Percentiles rank a stretch among this genome's conserved stretches.
Evolutionary conservation across 306 rosid species (phyloP).

Genomic region (Corylus avellana): DNA sequence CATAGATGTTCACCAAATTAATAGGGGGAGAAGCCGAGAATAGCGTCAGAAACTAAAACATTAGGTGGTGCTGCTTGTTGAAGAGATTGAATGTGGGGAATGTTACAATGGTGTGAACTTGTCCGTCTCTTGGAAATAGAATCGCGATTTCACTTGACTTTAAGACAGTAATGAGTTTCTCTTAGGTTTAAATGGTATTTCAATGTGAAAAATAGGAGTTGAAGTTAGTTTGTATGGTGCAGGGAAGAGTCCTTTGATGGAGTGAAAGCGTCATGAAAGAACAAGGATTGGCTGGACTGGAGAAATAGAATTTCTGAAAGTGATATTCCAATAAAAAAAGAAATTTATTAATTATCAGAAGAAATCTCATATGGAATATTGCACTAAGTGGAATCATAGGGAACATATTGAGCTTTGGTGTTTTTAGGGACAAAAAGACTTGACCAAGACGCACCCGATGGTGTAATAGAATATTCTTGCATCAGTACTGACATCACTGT

Average conservation of each 20-base stretch:
- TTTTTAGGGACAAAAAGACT: not conserved
- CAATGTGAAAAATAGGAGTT: conserved; percentile 10
- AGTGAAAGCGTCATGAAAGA: not conserved
- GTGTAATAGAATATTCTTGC: not conserved
- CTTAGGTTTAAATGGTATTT: conserved; percentile 18
- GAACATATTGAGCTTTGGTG: not conserved
- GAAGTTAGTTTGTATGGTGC: conserved; percentile 21
- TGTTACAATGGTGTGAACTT: not conserved
- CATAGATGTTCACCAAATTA: not conserved
- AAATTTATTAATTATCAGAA: not conserved
- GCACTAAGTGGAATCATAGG: conserved; percentile 5
- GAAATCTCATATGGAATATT: not conserved
- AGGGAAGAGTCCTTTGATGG: conserved; percentile 2
- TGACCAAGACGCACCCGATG: not conserved
- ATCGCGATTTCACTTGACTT: not conserved
- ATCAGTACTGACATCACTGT: not conserved
- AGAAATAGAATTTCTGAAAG: not conserved
- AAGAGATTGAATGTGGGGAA: not conserved
- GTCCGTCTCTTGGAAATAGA: not conserved
- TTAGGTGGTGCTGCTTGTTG: not conserved
- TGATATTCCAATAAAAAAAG: conserved; percentile 1
- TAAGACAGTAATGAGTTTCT: not conserved
- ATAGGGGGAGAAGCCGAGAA: not conserved
- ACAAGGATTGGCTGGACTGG: conserved; percentile 3
- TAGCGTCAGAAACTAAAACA: not conserved